Conservation (phyloP, 192 early-diverging fungal genomes). For the Backusella parvicylindrica region DNA sequence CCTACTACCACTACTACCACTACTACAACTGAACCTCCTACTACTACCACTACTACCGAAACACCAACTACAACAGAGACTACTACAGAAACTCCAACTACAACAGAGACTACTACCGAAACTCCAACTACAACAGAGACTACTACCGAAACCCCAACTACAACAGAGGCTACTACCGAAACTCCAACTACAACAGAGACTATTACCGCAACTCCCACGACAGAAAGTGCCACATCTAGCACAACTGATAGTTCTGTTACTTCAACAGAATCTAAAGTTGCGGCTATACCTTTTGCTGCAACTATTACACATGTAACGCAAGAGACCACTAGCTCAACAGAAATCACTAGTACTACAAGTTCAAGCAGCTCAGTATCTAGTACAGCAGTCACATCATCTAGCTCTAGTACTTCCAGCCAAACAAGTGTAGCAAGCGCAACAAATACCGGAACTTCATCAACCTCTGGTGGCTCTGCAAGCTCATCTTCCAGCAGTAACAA, state of each 20-base stretch:
- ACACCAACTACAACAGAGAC: background rate
- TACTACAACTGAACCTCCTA: background rate
- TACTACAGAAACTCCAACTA: background rate
- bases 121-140: background rate
- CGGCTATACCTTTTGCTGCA: background rate
- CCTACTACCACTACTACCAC: background rate
- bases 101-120: background rate
- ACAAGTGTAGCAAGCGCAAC: background rate
- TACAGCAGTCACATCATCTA: background rate
- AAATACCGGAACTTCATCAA: background rate
- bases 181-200: background rate
- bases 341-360: background rate
- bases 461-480: background rate
- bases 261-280: background rate
- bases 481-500: background rate
- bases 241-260: background rate
- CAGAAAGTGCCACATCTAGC: background rate
- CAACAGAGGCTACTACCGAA: background rate
- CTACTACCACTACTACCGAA: background rate
- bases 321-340: background rate
- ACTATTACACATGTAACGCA: background rate
- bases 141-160: background rate
- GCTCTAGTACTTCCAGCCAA: background rate
- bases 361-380: background rate
- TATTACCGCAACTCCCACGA: background rate